Base-by-base conservation (phyloP, 2,329 filamentous ascomycete genomes). In the Trematosphaeria pertusa region DNA sequence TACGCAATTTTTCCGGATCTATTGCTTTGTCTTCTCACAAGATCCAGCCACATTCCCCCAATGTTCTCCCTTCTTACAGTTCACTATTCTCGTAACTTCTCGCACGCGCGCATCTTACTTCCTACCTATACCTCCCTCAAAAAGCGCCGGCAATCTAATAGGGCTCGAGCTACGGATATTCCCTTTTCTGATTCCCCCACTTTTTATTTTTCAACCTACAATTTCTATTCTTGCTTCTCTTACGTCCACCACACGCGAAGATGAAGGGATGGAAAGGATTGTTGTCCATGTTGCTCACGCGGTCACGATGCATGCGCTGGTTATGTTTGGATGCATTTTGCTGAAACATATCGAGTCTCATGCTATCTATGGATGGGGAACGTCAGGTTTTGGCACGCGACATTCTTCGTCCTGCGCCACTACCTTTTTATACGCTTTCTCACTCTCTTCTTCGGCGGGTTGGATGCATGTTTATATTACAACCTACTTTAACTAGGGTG, bases 101-200 rank as follows among this genome's bases (percentile, higher is more conserved):
- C 40, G 52, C 49, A 49, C 46, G 49, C 43, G 52, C 52, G 55
- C 52, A 51, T 37, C 47, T 52, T 54, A 54, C 51, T 56, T 56
- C 37, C 43, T 52, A 39, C 41, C 17, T 48, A 55, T 48, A 52
- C 39, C 47, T 49, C 39, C 26, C 39, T 20, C 32, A 43, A 58
- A 52, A 58, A 52, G 55, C 55, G 55, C 55, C 50, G 52, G 52
- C 55, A 58, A 58, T 41, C 37, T 58, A 58, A 58, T 58, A 54
- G 51, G 53, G 54, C 44, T 49, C 41, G 8, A n/a, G 46, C 43
- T 42, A 43, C 48, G 46, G 51, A 54, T 54, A 49, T 52, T 34
- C 48, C 33, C 37, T 19, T 36, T 44, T 28, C 20, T 32, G 37
- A 33, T 47, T 37, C 31, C 37, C 44, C 37, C 21, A n/a, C 32